Percentiles rank a stretch among this genome's conserved stretches.
Conservation (phyloP, 106 monocot species). For the Alisma plantagoaquatica region DNA sequence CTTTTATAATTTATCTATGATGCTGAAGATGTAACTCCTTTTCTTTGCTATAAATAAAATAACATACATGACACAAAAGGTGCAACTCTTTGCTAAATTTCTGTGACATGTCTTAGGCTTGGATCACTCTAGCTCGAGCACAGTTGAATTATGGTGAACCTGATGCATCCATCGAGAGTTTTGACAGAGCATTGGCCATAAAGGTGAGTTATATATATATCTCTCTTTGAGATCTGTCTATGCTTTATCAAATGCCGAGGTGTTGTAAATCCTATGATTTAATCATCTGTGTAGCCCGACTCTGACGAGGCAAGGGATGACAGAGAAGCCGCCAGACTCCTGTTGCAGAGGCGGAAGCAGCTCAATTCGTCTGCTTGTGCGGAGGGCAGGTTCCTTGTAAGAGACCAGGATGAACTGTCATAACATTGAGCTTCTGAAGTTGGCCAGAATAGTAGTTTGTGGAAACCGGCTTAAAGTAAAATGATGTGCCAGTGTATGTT, state of each 20-base stretch:
- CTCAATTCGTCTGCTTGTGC: constrained; percentile 19
- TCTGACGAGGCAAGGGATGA: constrained; percentile 34
- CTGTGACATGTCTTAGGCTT: no score
- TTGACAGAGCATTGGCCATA: constrained; percentile 56
- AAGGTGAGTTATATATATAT: constrained; percentile 30
- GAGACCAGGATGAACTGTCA: constrained; percentile 14
- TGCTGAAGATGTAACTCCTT: no score
- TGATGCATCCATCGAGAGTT: constrained; percentile 57
- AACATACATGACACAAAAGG: no score
- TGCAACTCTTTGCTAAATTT: no score
- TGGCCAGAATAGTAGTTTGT: no score
- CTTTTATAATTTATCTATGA: no score
- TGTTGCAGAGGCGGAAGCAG: constrained; percentile 38
- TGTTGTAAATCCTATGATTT: neutral
- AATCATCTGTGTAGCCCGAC: constrained; percentile 24
- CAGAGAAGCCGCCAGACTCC: constrained; percentile 25
- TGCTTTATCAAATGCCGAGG: neutral
- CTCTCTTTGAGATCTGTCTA: neutral
- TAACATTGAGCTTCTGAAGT: no score
- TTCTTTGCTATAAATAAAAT: no score
- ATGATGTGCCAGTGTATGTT: no score
- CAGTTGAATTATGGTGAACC: constrained; percentile 92
- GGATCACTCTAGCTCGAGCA: constrained; percentile 83
- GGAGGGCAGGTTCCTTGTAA: constrained; percentile 29
- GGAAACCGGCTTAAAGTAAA: no score